Percentiles rank a stretch among this genome's conserved stretches.
Evolutionary conservation across 2,329 filamentous ascomycete species (phyloP).

Genomic region (Gnomoniopsis smithogilvyi): DNA sequence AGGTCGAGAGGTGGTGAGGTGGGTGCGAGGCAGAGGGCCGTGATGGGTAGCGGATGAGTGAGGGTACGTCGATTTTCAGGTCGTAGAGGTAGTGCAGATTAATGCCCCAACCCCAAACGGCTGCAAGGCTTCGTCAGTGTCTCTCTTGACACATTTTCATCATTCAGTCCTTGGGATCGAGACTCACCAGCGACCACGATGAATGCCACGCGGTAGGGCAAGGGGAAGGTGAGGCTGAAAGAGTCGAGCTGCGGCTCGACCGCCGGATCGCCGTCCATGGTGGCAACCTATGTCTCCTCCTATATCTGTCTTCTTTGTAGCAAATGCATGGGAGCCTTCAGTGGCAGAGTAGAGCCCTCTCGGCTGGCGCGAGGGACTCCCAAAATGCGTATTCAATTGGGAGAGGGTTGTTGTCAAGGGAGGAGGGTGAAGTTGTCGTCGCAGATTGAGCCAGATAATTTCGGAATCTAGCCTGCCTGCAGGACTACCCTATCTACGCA

Average conservation of each 20-base stretch:
- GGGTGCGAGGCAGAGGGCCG: slow-evolving; percentile 67
- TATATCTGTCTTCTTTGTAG: background rate
- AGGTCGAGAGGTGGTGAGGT: slow-evolving; percentile 77
- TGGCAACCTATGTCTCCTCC: slow-evolving; percentile 20
- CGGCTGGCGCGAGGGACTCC: background rate
- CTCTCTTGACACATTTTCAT: background rate
- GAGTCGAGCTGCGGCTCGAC: slow-evolving; percentile 72
- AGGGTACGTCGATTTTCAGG: slow-evolving; percentile 81
- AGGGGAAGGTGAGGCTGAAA: slow-evolving; percentile 81
- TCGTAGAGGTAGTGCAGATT: slow-evolving; percentile 85
- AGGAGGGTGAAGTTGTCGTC: background rate
- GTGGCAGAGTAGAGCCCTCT: background rate
- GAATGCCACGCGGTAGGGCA: slow-evolving; percentile 85
- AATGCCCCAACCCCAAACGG: slow-evolving; percentile 90
- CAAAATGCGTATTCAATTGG: background rate
- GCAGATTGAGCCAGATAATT: background rate
- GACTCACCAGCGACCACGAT: slow-evolving; percentile 75
- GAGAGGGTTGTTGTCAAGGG: background rate
- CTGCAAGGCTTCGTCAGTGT: slow-evolving; percentile 39
- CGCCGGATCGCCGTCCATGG: slow-evolving; percentile 72
- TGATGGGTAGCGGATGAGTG: slow-evolving; percentile 80
- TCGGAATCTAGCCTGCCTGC: background rate
- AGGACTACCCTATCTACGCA: background rate
- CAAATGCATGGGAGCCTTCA: slow-evolving; percentile 12
- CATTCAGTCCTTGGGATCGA: background rate